Evolutionary conservation across 2,329 filamentous ascomycete species (phyloP), one percentile per base, ranked within the genome.

Genomic region (Claviceps purpurea): DNA sequence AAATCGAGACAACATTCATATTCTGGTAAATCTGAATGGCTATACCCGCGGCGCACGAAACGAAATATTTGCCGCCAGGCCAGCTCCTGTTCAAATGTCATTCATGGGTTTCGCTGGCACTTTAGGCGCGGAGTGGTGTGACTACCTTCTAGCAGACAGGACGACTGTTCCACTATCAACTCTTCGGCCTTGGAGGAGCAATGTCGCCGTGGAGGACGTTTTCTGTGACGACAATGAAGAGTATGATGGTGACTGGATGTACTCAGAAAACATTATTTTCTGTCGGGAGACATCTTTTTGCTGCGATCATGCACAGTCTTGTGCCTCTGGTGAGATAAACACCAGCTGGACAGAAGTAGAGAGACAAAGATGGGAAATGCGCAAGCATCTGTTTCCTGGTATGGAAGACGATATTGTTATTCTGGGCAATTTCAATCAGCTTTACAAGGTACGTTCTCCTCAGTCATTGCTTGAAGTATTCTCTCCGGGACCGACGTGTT

Each of bases 21-120:
- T 98, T 43, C 76, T 98, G 20, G 82, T 98, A 60, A 98, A 98
- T 57, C 76, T 98, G n/a, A 98, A 98, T 61, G 93, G 93, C 11
- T 98, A 98, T 66, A 98, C 93, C 0, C 79, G 93, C 51, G 93
- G 93, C 34, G 93, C 93, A n/a, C 82, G 90, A 24, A 98, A 98
- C 60, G 93, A 98, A 64, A 85, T 98, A 4, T 98, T 98, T 65
- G 93, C 93, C 22, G 93, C 93, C 22, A 82, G 94, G 26, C 89
- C 93, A 16, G 89, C 90, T 2, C 93, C 93, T 0, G 89, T 98
- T 44, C 93, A 98, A 59, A 98, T 98, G 93, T 95, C 93, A 0
- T 98, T 98, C 62, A 98, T 98, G 93, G 93, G 93, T 0, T 98
- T 98, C 64, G 93, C 93, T 0, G 93, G 93, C 10, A 96, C 91